Percentiles rank a stretch among this genome's conserved stretches.
Conservation (phyloP, 2,329 filamentous ascomycete species). For the Akanthomyces uredinophilus region DNA sequence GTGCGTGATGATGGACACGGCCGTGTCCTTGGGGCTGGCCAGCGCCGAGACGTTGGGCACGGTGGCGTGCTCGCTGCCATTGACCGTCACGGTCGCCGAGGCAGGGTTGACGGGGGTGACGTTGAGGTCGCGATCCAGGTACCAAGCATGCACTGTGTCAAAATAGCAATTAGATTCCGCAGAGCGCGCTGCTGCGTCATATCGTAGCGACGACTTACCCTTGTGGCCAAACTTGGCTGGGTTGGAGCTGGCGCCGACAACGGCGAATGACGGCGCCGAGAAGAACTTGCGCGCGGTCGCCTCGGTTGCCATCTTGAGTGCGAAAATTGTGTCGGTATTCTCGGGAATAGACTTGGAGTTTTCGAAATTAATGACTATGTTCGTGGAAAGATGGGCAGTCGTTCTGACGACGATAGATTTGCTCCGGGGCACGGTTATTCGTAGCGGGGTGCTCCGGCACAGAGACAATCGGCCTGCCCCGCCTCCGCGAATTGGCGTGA, state of each 20-base stretch:
- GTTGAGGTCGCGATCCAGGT: constrained; percentile 67
- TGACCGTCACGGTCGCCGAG: constrained; percentile 57
- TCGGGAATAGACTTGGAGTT: background rate
- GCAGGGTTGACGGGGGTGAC: constrained; percentile 81
- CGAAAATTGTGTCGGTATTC: background rate
- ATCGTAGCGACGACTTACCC: constrained; percentile 44
- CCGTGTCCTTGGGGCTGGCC: constrained; percentile 61
- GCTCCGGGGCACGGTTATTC: background rate
- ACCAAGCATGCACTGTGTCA: constrained; percentile 78
- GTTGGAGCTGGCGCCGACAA: constrained; percentile 85
- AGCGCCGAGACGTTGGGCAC: constrained; percentile 62
- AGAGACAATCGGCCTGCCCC: constrained; percentile 5
- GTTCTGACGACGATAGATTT: background rate
- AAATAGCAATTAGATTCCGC: background rate
- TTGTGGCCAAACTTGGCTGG: constrained; percentile 83
- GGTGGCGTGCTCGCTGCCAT: constrained; percentile 54
- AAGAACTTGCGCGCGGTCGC: constrained; percentile 75
- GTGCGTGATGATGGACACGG: constrained; percentile 82
- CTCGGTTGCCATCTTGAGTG: constrained; percentile 55
- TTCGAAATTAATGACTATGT: background rate
- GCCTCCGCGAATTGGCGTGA: constrained; percentile 2
- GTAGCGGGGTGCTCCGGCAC: constrained; percentile 7
- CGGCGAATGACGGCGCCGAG: constrained; percentile 71
- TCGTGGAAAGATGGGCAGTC: background rate
- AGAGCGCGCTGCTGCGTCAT: background rate